These are phyloP conservation scores for Austropuccinia psidii DNA, from an alignment of 1,284 basidiomycete genomes.

Conservation along the genomic window DNA sequence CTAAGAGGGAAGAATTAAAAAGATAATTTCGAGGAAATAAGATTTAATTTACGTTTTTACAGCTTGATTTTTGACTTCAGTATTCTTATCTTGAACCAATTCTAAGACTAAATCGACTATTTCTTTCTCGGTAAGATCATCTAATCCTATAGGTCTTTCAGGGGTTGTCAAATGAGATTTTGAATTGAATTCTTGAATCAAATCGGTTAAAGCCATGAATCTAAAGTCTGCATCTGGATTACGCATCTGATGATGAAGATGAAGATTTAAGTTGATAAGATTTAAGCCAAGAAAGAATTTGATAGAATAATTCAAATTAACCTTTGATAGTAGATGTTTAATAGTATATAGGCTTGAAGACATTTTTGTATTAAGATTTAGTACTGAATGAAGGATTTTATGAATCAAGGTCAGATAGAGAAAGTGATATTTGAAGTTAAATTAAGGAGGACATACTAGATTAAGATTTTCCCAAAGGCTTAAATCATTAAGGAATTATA, in stretches of 20 bases:
- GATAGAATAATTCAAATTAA: slow-evolving; percentile 54
- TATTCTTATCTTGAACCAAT: slow-evolving; percentile 84
- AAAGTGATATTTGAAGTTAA: no score
- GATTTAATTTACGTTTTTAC: slow-evolving; percentile 68
- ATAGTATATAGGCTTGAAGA: slow-evolving; percentile 37
- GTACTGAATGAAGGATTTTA: background rate
- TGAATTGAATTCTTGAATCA: slow-evolving; percentile 69
- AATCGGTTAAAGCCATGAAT: slow-evolving; percentile 88
- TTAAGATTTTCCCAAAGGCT: no score
- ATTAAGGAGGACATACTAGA: no score
- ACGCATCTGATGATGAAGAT: slow-evolving; percentile 39
- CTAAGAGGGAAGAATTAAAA: background rate
- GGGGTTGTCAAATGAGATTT: slow-evolving; percentile 55
- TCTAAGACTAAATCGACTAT: slow-evolving; percentile 70
- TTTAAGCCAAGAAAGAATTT: slow-evolving; percentile 53
- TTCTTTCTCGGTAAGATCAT: slow-evolving; percentile 61
- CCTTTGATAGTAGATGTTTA: slow-evolving; percentile 40
- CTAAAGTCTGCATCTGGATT: slow-evolving; percentile 54
- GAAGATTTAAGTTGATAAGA: slow-evolving; percentile 1
- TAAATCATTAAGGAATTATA: no score
- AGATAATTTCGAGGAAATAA: background rate
- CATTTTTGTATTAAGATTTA: background rate
- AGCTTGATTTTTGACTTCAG: slow-evolving; percentile 95
- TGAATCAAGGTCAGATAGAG: no score
- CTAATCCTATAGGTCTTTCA: slow-evolving; percentile 56